Percentiles rank a stretch among this genome's conserved stretches.
phyloP scores from a whole-genome alignment of 2,329 filamentous ascomycete genomes.

The Biscogniauxia sp. region DNA sequence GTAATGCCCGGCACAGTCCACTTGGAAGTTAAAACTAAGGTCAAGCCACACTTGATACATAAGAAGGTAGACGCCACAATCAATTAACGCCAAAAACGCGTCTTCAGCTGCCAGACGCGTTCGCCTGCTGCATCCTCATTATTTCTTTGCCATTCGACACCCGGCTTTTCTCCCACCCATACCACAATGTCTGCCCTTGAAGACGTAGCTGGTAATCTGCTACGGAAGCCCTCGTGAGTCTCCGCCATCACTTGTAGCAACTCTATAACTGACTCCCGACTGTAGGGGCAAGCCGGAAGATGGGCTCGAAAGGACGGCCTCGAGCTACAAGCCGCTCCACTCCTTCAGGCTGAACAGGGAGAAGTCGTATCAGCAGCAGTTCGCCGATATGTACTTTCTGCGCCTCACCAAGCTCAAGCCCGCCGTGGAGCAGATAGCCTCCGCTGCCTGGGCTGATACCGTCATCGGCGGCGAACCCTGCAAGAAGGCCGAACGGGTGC shows the following conservation, averaged over 20 bases:
- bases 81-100: constrained; percentile 39
- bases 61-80: constrained; percentile 22
- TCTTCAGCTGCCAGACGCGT: constrained; percentile 19
- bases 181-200: constrained; percentile 43
- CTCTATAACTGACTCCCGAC: constrained; percentile 21
- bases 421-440: constrained; percentile 70
- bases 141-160: neutral
- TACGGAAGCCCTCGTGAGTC: constrained; percentile 50
- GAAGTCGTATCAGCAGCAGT: constrained; percentile 88
- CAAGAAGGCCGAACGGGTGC: constrained; percentile 76
- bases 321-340: constrained; percentile 69
- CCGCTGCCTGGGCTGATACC: constrained; percentile 73
- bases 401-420: constrained; percentile 86
- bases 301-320: constrained; percentile 50
- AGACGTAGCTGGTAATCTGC: constrained; percentile 41
- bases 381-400: constrained; percentile 95
- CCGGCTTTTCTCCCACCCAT: neutral
- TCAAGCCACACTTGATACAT: constrained; percentile 7
- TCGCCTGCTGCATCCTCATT: neutral
- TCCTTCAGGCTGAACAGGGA: constrained; percentile 71
- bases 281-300: constrained; percentile 37
- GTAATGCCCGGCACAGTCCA: too few relatives aligned
- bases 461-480: constrained; percentile 76
- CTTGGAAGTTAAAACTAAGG: too few relatives aligned
- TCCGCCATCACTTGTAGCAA: neutral